Evolutionary conservation across 2,329 filamentous ascomycete genomes (phyloP).

Genomic region (Neonectria faginata): DNA sequence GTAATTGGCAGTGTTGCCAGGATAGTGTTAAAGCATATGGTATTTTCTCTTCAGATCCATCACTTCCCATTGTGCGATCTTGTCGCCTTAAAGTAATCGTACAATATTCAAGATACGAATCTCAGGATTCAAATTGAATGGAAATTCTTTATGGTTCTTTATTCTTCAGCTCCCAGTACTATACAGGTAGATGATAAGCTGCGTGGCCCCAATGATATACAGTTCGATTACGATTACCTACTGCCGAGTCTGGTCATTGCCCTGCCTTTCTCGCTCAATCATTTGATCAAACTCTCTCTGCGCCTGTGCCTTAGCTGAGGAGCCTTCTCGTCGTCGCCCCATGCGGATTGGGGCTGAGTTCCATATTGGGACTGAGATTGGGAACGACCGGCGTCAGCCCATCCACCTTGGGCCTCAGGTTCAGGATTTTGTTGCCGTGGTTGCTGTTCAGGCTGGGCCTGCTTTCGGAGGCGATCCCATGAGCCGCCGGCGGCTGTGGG

Average conservation of each 20-base stretch:
- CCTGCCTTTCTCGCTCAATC: slow-evolving; percentile 58
- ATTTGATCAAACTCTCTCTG: slow-evolving; percentile 64
- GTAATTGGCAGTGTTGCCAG: slow-evolving; percentile 9
- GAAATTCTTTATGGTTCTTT: not conserved
- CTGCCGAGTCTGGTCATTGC: slow-evolving; percentile 44
- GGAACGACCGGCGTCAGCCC: slow-evolving; percentile 26
- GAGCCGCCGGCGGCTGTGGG: slow-evolving; percentile 42
- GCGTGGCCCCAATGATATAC: slow-evolving; percentile 14
- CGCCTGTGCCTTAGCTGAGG: slow-evolving; percentile 57
- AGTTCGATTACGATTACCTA: slow-evolving; percentile 38
- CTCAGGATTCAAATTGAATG: too few relatives aligned
- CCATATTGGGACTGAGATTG: slow-evolving; percentile 25
- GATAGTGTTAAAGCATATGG: slow-evolving; percentile 9
- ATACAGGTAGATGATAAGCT: slow-evolving; percentile 11
- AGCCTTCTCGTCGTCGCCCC: slow-evolving; percentile 51
- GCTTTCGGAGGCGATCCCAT: slow-evolving; percentile 60
- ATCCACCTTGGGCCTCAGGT: slow-evolving; percentile 30
- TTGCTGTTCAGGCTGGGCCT: slow-evolving; percentile 37
- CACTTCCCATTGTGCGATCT: not conserved
- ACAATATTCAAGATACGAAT: too few relatives aligned
- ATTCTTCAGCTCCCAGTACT: slow-evolving; percentile 4
- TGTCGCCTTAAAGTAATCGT: not conserved
- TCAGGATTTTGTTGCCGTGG: slow-evolving; percentile 35
- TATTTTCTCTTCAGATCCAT: not conserved
- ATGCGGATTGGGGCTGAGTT: slow-evolving; percentile 36